Conservation (phyloP, 768 basidiomycete genomes). For the Panellus pusillus region DNA sequence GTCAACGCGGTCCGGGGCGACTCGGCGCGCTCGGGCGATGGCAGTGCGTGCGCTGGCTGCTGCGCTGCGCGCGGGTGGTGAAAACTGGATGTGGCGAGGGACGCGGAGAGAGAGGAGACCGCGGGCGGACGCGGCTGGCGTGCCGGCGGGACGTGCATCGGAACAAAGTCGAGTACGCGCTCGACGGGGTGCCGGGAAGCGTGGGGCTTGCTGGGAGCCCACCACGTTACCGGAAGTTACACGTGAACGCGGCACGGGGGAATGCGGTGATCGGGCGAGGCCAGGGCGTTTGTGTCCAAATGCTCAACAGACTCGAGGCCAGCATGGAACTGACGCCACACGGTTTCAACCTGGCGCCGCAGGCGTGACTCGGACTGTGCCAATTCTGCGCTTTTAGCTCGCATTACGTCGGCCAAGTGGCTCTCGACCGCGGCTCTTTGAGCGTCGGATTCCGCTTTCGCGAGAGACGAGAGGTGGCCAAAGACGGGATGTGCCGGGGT, state of each 20-base stretch:
- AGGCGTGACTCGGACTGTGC: constrained; percentile 29
- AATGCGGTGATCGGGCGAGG: constrained; percentile 21
- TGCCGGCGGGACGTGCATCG: constrained; percentile 42
- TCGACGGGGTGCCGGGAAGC: constrained; percentile 32
- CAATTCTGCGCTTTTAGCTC: constrained; percentile 44
- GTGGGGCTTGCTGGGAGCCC: constrained; percentile 26
- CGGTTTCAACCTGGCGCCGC: constrained; percentile 53
- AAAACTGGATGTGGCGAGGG: constrained; percentile 59
- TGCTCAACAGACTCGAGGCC: constrained; percentile 30
- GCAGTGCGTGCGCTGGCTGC: constrained; percentile 7
- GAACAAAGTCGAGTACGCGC: constrained; percentile 58
- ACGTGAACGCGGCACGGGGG: constrained; percentile 1
- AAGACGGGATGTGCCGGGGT: constrained; percentile 75
- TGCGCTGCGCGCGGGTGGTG: constrained; percentile 46
- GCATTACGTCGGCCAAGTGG: constrained; percentile 58
- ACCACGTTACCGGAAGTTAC: constrained; percentile 15
- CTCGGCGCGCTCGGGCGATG: constrained; percentile 20
- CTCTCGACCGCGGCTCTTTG: constrained; percentile 50
- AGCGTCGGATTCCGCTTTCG: constrained; percentile 52
- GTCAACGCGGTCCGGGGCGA: constrained; percentile 22
- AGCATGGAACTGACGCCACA: constrained; percentile 64
- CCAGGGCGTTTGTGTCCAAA: constrained; percentile 5
- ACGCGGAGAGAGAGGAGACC: constrained; percentile 69
- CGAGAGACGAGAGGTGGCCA: constrained; percentile 58
- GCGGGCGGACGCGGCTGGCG: constrained; percentile 38